Percentiles rank a stretch among this genome's conserved stretches.
Conservation (phyloP, 2,329 filamentous ascomycete genomes). For the Pleurostoma richardsiae region DNA sequence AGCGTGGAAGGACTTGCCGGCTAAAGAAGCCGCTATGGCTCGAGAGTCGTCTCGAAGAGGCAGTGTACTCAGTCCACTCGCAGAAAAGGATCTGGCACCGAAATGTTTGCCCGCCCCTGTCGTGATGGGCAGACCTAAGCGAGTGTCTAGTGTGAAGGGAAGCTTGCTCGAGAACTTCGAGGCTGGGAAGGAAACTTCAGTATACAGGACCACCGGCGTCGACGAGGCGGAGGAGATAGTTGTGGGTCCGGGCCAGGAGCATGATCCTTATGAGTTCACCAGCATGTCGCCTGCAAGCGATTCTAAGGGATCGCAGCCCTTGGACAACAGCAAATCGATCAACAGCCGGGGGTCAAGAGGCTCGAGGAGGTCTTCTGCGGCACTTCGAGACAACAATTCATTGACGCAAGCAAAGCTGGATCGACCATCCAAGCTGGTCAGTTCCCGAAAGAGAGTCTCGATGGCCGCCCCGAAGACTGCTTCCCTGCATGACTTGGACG, state of each 20-base stretch:
- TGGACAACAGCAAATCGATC: not conserved
- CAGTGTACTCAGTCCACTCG: conserved; percentile 32
- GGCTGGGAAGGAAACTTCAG: too few relatives aligned
- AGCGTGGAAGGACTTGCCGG: conserved; percentile 13
- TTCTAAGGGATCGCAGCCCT: not conserved
- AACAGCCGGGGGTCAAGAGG: conserved; percentile 3
- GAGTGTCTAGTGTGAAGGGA: conserved; percentile 22
- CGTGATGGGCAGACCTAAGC: conserved; percentile 33
- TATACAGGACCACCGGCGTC: conserved; percentile 8
- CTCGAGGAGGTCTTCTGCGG: conserved; percentile 29
- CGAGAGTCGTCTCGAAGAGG: conserved; percentile 11
- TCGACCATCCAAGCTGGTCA: conserved; percentile 12
- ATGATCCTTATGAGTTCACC: conserved; percentile 52
- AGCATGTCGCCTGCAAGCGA: conserved; percentile 35
- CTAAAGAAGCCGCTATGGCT: conserved; percentile 15
- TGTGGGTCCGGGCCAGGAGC: not conserved
- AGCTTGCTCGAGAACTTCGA: conserved; percentile 4
- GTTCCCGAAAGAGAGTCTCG: conserved; percentile 33
- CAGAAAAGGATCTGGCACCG: conserved; percentile 27
- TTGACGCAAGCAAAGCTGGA: not conserved
- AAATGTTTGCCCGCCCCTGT: conserved; percentile 24
- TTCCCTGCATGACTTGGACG: conserved; percentile 21
- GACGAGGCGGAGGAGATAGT: conserved; percentile 1
- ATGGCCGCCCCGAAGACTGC: conserved; percentile 31
- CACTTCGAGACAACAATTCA: conserved; percentile 4